Evolutionary conservation across 2,329 filamentous ascomycete species (phyloP), one percentile per base, ranked within the genome.

Genomic region (Trichoderma breve): DNA sequence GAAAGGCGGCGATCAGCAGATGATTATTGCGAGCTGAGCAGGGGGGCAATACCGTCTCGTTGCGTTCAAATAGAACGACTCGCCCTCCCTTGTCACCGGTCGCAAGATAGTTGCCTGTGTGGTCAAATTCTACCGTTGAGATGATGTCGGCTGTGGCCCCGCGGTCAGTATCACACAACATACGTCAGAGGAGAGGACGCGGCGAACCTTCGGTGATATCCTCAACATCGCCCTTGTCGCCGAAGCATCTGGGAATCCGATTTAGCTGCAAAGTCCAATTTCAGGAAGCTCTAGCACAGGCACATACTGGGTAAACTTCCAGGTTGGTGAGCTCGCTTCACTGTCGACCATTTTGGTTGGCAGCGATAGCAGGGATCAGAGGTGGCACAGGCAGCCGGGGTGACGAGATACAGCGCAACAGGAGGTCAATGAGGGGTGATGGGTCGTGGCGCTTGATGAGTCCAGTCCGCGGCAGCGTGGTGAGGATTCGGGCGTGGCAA

Each of bases 261-360:
- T 74, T 79, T 75, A 80, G 74, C 68, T 74, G 70, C 78, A 72
- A 53, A 76, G 73, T 64, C 76, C 73, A 57, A 71, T 55, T 39
- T 39, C 58, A 60, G 65, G 69, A n/a, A 18, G 57, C 57, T 60
- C 57, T 9, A 39, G 39, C 26, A 68, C 67, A 36, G 66, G 63
- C 71, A 88, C 94, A 84, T 93, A 97, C 95, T 98, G 95, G 84
- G 95, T 98, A 86, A 98, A 98, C 89, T 98, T 98, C 95, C 95
- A 98, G 85, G 95, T 98, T 82, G 95, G 95, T 86, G 93, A 92
- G 88, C 90, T 94, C 85, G 92, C 89, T 86, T 97, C 94, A 87
- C 92, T 92, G 90, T 98, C 95, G 87, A 96, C 95, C 95, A 98
- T 98, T 87, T 92, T 95, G 85, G 79, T 78, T 75, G 77, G 76